Evolutionary conservation across 805 yeast species (phyloP).

Genomic region (Millerago galiae): DNA sequence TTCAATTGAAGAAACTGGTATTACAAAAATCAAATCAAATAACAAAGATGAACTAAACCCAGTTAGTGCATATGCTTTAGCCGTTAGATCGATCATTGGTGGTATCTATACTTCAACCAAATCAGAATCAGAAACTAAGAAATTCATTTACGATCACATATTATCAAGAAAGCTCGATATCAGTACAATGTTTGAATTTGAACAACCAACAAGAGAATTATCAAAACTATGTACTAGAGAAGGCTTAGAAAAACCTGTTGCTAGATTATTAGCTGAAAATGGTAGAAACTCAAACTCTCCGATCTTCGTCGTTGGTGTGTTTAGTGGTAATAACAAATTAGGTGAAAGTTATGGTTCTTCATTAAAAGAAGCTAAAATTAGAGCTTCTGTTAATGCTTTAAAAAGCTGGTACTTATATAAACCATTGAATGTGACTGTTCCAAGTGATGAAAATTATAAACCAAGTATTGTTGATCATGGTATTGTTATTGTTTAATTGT

Average conservation of each 20-base stretch:
- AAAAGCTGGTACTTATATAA: constrained; percentile 89
- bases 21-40: constrained; percentile 36
- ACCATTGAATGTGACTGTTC: constrained; percentile 59
- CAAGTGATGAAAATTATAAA: constrained; percentile 46
- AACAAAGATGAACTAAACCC: constrained; percentile 21
- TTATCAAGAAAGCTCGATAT: constrained; percentile 79
- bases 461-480: constrained; percentile 39
- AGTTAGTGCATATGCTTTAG: constrained; percentile 44
- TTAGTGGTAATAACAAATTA: constrained; percentile 71
- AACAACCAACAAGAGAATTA: constrained; percentile 80
- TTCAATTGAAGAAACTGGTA: constrained; percentile 40
- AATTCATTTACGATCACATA: constrained; percentile 68
- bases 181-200: constrained; percentile 68
- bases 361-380: constrained; percentile 81
- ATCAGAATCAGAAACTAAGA: constrained; percentile 51
- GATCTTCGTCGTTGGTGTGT: constrained; percentile 85
- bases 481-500: constrained; percentile 33
- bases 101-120: constrained; percentile 68
- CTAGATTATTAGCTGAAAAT: constrained; percentile 84
- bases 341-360: constrained; percentile 96
- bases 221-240: constrained; percentile 72
- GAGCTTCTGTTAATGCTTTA: constrained; percentile 87
- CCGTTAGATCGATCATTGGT: constrained; percentile 78
- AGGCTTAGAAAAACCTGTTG: constrained; percentile 64
- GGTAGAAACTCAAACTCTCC: constrained; percentile 85